Evolutionary conservation across 176 grass and related monocot species (phyloP), one percentile per base, ranked within the genome.

Genomic region (Areca catechu): DNA sequence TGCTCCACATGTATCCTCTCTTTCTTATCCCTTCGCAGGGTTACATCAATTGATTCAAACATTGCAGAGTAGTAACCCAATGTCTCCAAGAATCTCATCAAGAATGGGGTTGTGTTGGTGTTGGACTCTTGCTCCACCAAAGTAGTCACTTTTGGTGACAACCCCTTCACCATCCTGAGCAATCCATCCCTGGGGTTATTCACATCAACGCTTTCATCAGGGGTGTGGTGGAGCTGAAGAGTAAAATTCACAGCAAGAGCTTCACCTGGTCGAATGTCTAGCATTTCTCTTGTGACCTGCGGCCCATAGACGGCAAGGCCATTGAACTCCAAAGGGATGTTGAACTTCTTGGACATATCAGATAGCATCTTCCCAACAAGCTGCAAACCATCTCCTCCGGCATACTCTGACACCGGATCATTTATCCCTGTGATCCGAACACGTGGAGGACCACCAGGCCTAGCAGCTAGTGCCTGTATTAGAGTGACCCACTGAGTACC

Each of bases 401-500:
- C 86, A 49, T 82, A 84, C 61, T 80, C 65, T 22, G 86, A 88
- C 17, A 77, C 69, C 3, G 86, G 86, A 50, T 88, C 86, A 69
- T 91, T 78, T 29, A 91, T 97, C 14, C 92, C 92, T 1, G 92
- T 97, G 69, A 97, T 91, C 53, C 83, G 80, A 53, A 97, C 83
- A 82, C 77, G 78, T 51, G 92, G 92, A 24, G 92, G 92, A 21
- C 92, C 92, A 19, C 80, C 83, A 51, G 92, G 92, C 62, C 86
- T 78, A 50, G 87, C 86, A 52, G 92, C 86, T 51, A 97, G 63
- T 0, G 92, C 92, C 78, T 91, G 86, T 72, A 97, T 91, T 63
- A 97, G 78, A 50, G 92, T 97, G 68, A 97, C 72, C 92, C 92
- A 97, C 67, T 97, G 92, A 58, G 92, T 91, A 25, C 92, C 92